Conservation (phyloP, 805 yeast species). For the Monosporozyma solicola region DNA sequence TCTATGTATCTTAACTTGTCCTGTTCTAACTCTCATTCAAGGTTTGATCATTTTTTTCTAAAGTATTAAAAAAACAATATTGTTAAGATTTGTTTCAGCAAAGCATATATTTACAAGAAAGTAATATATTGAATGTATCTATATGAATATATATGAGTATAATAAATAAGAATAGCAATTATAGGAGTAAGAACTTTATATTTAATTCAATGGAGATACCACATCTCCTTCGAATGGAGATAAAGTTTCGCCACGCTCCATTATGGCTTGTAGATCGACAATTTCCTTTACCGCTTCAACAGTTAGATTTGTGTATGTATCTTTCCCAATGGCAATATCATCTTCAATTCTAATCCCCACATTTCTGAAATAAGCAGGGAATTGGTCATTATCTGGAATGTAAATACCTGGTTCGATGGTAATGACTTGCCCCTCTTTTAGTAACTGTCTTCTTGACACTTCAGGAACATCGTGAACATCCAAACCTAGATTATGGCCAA, state of each 20-base stretch:
- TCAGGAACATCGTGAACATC: conserved; percentile 81
- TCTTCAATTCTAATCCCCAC: conserved; percentile 95
- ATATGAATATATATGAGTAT: neutral
- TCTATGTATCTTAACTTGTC: neutral
- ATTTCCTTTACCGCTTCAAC: conserved; percentile 82
- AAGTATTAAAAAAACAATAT: neutral
- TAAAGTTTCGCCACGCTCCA: conserved; percentile 46
- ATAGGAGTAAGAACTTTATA: neutral
- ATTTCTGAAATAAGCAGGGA: conserved; percentile 75
- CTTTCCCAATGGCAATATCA: conserved; percentile 73
- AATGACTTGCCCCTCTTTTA: conserved; percentile 68
- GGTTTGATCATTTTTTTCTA: neutral
- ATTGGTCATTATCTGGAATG: conserved; percentile 59
- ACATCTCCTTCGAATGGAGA: conserved; percentile 40
- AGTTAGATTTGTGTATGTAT: conserved; percentile 52
- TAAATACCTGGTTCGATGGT: conserved; percentile 96
- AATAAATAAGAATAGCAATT: neutral
- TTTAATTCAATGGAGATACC: conserved; percentile 20
- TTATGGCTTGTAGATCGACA: conserved; percentile 65
- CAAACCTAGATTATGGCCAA: conserved; percentile 91
- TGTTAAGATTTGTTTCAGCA: neutral
- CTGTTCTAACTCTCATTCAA: neutral
- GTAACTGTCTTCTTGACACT: conserved; percentile 43
- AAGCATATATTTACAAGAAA: neutral
- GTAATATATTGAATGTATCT: neutral